Percentiles rank a stretch among this genome's conserved stretches.
Evolutionary conservation across 495 filamentous ascomycete genomes (phyloP).

Genomic region (Trichocladium antarcticum): DNA sequence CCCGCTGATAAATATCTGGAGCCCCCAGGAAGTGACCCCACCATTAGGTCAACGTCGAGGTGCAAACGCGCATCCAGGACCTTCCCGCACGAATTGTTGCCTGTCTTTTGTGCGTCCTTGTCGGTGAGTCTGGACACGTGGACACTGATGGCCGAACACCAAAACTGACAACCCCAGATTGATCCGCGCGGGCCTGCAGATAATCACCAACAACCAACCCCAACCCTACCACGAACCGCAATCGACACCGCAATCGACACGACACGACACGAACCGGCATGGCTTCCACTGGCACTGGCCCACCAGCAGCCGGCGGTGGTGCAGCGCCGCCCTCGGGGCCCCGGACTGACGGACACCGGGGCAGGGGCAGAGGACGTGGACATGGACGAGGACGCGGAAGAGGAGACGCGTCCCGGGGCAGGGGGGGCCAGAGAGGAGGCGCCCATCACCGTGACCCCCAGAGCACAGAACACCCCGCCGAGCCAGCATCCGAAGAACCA

Average conservation of each 20-base stretch:
- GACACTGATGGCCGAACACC: no score
- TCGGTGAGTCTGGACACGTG: neutral
- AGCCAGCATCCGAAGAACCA: conserved; percentile 1
- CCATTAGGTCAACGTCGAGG: conserved; percentile 2
- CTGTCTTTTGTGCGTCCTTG: neutral
- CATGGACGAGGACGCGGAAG: conserved; percentile 13
- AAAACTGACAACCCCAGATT: no score
- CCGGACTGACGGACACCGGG: conserved; percentile 29
- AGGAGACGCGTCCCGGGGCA: conserved; percentile 2
- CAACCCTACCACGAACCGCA: neutral
- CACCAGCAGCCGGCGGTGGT: conserved; percentile 4
- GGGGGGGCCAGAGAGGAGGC: conserved; percentile 10
- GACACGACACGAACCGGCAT: conserved; percentile 3
- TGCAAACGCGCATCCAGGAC: neutral
- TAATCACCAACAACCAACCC: neutral
- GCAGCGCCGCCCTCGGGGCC: conserved; percentile 10
- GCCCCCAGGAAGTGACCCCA: conserved; percentile 12
- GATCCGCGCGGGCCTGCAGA: no score
- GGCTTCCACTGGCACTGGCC: conserved; percentile 15
- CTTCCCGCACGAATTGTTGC: neutral
- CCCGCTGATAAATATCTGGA: conserved; percentile 11
- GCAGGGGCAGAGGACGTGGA: conserved; percentile 30
- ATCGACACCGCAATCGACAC: neutral
- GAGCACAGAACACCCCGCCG: neutral
- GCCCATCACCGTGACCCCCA: conserved; percentile 3